phyloP scores from a whole-genome alignment of 352 stramenopile genomes.

The Blastocystis sp. region DNA sequence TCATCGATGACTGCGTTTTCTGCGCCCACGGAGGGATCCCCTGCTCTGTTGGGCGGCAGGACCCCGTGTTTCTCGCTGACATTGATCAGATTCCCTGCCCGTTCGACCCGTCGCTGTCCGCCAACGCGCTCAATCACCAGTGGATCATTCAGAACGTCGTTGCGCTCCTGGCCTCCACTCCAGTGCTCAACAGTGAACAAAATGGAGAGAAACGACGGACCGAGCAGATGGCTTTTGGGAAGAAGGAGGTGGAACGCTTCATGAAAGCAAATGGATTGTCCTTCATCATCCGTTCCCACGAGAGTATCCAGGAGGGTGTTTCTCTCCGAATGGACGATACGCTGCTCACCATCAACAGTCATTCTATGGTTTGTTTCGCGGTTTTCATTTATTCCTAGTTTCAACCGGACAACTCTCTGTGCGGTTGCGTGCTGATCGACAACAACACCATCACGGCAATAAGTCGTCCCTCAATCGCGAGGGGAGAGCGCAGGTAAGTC shows the following conservation, averaged over 20 bases:
- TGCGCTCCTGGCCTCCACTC: constrained; percentile 22
- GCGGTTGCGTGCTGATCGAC: constrained; percentile 61
- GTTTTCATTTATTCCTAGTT: constrained; percentile 8
- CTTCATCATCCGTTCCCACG: constrained; percentile 85
- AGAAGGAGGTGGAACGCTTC: constrained; percentile 83
- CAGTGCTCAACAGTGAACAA: constrained; percentile 78
- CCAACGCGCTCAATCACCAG: constrained; percentile 69
- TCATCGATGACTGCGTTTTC: constrained; percentile 89
- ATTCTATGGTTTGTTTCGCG: constrained; percentile 65
- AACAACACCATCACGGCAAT: constrained; percentile 67
- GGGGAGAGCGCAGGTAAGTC: no score
- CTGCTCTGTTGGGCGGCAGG: constrained; percentile 70
- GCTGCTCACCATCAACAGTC: constrained; percentile 72
- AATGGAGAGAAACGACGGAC: constrained; percentile 79
- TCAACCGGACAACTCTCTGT: constrained; percentile 67
- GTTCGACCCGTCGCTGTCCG: constrained; percentile 59
- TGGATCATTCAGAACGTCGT: no score
- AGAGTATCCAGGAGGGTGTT: constrained; percentile 84
- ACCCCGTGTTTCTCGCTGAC: background rate
- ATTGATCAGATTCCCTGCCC: constrained; percentile 51
- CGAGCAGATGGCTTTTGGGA: constrained; percentile 84
- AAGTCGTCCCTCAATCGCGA: constrained; percentile 30
- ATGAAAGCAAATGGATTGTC: constrained; percentile 78
- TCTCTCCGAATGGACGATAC: constrained; percentile 81
- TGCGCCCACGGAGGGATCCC: constrained; percentile 87